Evolutionary conservation across 1,284 basidiomycete genomes (phyloP), one percentile per base, ranked within the genome.

Genomic region (Albatrellus sp.): DNA sequence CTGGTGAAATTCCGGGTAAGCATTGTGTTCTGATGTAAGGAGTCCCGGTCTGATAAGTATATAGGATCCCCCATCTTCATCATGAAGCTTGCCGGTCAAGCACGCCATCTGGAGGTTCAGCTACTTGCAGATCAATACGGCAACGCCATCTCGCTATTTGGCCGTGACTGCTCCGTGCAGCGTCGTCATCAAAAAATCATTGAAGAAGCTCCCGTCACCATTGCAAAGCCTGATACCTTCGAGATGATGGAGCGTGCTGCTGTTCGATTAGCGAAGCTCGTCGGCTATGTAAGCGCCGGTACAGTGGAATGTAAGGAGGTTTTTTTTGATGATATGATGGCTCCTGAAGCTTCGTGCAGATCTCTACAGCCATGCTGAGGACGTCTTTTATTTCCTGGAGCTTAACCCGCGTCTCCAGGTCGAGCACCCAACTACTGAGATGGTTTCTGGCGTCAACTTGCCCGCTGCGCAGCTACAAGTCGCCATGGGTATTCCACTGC

Each of bases 101-200:
- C 96, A 33, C 88, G 96, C 52, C 96, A 99, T 66, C 71, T 99
- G 54, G 96, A 99, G 66, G 96, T 98, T 20, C 96, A 99, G 66
- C 78, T 99, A 38, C 80, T 99, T 37, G 96, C 96, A 42, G 96
- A 99, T 68, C 96, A 98, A 65, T 99, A 98, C 63, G 96, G 96
- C 49, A 97, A 97, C 63, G 96, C 96, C 32, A 98, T 99, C 59
- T 98, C 93, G 44, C 75, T 99, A 46, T 99, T 98, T 58, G 96
- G 96, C 56, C 93, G 96, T 62, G 96, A 98, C 64, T 99, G 96
- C 64, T 98, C 96, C 46, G 96, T 99, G 41, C 96, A 99, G 67
- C 89, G 96, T 57, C 89, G 96, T 52, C 96, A 99, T 67, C 96
- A 99, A 65, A 99, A 99, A 73, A 99, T 99, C 55, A 99, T 99